Evolutionary conservation across 2,329 filamentous ascomycete species (phyloP).

Genomic region (Cladophialophora exuberans): DNA sequence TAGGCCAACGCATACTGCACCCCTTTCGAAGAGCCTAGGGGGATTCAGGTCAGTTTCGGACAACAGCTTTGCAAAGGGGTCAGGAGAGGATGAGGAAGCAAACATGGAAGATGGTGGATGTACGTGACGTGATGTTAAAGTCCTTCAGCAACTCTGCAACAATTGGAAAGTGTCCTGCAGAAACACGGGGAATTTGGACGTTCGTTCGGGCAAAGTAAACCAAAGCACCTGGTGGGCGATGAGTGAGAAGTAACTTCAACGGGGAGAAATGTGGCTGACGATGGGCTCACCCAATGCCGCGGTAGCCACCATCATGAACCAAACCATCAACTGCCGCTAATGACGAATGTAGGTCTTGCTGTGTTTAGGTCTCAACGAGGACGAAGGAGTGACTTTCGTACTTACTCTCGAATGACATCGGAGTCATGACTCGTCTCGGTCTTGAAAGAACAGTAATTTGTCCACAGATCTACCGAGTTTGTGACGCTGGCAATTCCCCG

Average conservation of each 20-base stretch:
- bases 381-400: conserved; percentile 69
- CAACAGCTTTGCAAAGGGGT: conserved; percentile 36
- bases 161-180: conserved; percentile 18
- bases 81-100: conserved; percentile 44
- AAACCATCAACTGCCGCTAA: conserved; percentile 36
- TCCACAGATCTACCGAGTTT: conserved; percentile 94
- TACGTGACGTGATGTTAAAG: conserved; percentile 28
- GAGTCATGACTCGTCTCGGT: conserved; percentile 95
- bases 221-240: conserved; percentile 54
- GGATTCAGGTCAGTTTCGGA: conserved; percentile 44
- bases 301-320: conserved; percentile 42
- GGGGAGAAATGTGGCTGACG: conserved; percentile 39
- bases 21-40: conserved; percentile 86
- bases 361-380: conserved; percentile 58
- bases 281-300: conserved; percentile 69
- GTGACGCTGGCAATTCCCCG: conserved; percentile 90
- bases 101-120: conserved; percentile 48
- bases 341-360: conserved; percentile 45
- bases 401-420: conserved; percentile 99
- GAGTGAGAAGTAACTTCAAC: conserved; percentile 55
- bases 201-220: conserved; percentile 37
- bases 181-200: conserved; percentile 16
- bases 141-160: conserved; percentile 25
- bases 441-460: conserved; percentile 96
- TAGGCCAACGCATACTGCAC: conserved; percentile 78